Conservation (phyloP, 1,284 basidiomycete genomes). For the Malassezia caprae region DNA sequence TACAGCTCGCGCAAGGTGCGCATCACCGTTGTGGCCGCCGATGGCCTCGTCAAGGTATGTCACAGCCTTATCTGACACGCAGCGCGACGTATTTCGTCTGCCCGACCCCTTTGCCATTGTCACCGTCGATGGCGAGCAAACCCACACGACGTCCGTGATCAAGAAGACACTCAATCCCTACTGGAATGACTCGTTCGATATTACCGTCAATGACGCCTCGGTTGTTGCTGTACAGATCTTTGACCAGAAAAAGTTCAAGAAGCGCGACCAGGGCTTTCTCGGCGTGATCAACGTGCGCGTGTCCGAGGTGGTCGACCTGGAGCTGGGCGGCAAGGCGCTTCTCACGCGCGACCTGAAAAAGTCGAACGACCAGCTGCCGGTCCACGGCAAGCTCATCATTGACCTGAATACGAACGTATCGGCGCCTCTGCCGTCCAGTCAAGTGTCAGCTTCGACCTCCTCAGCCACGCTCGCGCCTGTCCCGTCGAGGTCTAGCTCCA, state of each 20-base stretch:
- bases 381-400: constrained; percentile 48
- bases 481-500: neutral
- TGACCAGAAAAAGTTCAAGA: constrained; percentile 92
- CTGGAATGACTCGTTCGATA: constrained; percentile 47
- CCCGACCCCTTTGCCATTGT: constrained; percentile 91
- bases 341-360: constrained; percentile 47
- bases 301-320: constrained; percentile 76
- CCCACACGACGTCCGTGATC: constrained; percentile 64
- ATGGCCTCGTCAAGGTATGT: constrained; percentile 37
- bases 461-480: constrained; percentile 21
- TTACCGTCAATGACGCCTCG: constrained; percentile 74
- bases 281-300: constrained; percentile 86
- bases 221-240: constrained; percentile 89
- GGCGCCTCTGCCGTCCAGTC: constrained; percentile 14
- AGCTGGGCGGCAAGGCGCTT: constrained; percentile 73
- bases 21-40: constrained; percentile 46
- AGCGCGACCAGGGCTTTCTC: constrained; percentile 85
- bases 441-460: constrained; percentile 22
- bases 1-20: constrained; percentile 33
- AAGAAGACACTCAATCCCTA: constrained; percentile 49
- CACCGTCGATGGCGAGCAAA: constrained; percentile 86
- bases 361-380: constrained; percentile 47
- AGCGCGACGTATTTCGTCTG: constrained; percentile 55
- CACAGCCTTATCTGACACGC: neutral
- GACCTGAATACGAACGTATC: constrained; percentile 47